Conservation (phyloP, 441 rosid genomes). For the Populus hybrid region DNA sequence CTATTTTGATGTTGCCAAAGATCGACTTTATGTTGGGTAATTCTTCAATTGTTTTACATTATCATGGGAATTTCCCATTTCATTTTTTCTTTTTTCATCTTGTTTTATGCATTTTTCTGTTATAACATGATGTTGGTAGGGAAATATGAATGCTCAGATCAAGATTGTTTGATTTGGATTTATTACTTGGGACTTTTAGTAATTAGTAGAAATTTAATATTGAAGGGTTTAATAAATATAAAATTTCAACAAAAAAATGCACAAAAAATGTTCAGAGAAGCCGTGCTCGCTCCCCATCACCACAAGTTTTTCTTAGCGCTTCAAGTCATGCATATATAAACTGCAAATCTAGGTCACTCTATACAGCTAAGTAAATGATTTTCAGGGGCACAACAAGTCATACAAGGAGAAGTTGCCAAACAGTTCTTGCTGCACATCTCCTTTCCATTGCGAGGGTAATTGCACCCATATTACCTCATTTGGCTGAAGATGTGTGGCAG, state of each 20-base stretch:
- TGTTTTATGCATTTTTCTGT: not conserved
- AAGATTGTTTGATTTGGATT: not conserved
- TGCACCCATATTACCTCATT: conserved; percentile 93
- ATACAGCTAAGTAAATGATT: conserved; percentile 16
- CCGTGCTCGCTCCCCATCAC: too few relatives aligned
- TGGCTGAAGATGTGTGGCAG: conserved; percentile 97
- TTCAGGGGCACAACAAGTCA: conserved; percentile 70
- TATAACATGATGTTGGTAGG: not conserved
- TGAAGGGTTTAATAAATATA: not conserved
- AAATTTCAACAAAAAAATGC: not conserved
- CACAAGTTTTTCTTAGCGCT: not conserved
- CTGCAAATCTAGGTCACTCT: not conserved
- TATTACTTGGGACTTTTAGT: not conserved
- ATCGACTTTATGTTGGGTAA: conserved; percentile 97
- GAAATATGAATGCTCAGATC: not conserved
- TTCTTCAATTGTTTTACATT: conserved; percentile 11
- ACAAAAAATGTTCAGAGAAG: not conserved
- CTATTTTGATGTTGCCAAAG: conserved; percentile 96
- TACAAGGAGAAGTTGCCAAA: conserved; percentile 96
- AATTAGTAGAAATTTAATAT: not conserved
- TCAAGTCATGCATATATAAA: not conserved
- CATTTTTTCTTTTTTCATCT: not conserved
- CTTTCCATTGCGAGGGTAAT: conserved; percentile 72
- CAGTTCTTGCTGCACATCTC: conserved; percentile 90
- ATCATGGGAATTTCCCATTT: not conserved